Evolutionary conservation across 208 protist species (phyloP), one percentile per base, ranked within the genome.

Genomic region (Leishmania braziliensis): DNA sequence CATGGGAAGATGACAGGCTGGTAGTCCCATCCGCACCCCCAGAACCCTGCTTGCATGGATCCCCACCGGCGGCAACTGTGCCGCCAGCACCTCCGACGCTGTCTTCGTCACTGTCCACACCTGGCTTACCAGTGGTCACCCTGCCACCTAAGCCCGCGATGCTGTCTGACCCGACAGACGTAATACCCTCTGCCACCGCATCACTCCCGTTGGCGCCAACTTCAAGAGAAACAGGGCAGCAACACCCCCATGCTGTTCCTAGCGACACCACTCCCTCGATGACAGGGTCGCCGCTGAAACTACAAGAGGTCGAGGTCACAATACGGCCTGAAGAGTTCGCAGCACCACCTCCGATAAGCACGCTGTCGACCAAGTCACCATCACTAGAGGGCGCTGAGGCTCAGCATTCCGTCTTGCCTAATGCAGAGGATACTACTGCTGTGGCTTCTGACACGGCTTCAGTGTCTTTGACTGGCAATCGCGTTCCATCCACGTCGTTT

Each of bases 1-100:
- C 69, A 12, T 77, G 69, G 76, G 75, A 77, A 9, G 69, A 73
- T 6, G 53, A 79, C 18, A 76, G 74, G 56, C 20, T 68, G n/a
- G 29, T 65, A 9, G 9, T n/a, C 48, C 36, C 60, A 3, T 39
- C 79, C 2, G 12, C 48, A 20, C 36, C 23, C 18, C 23, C 58
- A 36, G 50, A 36, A 29, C 3, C 51, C 29, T 5, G 29, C 10
- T 76, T 46, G 72, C 29, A 16, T 46, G 51, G 20, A 36, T 36
- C 12, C 20, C 10, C 43, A 53, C 53, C 43, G 62, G 71, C 9
- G 50, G 69, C 39, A 54, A 62, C 23, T 6, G 48, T 51, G n/a
- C 23, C 65, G 23, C 39, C 62, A 54, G 72, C 51, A 53, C 50
- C 51, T 62, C 72, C 72, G 72, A 23, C 72, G 29, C 33, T n/a